Evolutionary conservation across 495 filamentous ascomycete species (phyloP), one percentile per base, ranked within the genome.

Genomic region (Aspergillus kassunensis): DNA sequence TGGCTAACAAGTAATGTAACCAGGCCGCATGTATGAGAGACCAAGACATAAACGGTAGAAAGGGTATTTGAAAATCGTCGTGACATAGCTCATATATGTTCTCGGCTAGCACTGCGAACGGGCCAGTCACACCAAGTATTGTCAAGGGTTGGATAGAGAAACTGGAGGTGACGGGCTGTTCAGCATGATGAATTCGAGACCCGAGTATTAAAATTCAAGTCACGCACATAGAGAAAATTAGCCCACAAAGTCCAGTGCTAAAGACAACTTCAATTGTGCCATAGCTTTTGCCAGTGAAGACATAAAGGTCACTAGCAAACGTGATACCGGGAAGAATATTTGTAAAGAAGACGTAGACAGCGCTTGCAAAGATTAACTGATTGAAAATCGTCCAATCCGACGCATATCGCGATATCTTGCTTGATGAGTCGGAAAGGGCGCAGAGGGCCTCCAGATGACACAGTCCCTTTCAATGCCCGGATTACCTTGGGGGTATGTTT

Each of bases 11-110:
- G 61, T 80, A 85, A 58, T 85, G 84, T 71, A 88, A 78, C 85
- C 85, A 88, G 10, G 67, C 78, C 21, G 86, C 77, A 63, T 88
- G 85, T 44, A 88, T 86, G 25, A 85, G 72, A 8, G 80, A 79
- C 86, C 85, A 89, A 6, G 85, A 84, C 84, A 88, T 89, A 60
- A 88, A 85, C 0, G 83, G 77, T 13, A 88, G 71, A 51, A 86
- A 88, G 31, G 80, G 72, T 41, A 87, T 80, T 79, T 86, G 58
- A 56, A 88, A 87, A 5, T 67, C 75, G 16, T 77, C 65, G 9
- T 63, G 49, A 55, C 84, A 87, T 31, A 88, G 50, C 0, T 71
- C 66, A 55, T 85, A 88, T 35, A 87, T 86, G 50, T 82, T 86
- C 66, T 88, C 85, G 12, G 83, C 82, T 21, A 88, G 69, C 25